phyloP scores from a whole-genome alignment of 495 filamentous ascomycete genomes.

The Penicillium canescens region DNA sequence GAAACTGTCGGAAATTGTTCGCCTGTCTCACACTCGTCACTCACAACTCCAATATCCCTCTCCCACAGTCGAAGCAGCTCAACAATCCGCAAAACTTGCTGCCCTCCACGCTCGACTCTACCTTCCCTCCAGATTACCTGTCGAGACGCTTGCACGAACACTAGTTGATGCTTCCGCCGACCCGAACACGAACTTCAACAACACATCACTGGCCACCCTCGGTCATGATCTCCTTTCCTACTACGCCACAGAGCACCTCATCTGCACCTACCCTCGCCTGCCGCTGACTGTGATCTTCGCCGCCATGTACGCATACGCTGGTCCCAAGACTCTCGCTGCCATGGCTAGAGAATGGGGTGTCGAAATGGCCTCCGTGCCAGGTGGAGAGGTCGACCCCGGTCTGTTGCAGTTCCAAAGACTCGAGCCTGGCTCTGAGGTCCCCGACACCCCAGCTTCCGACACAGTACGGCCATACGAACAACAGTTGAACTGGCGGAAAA shows the following conservation, averaged over 20 bases:
- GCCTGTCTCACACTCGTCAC: conserved; percentile 20
- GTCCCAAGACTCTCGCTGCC: conserved; percentile 64
- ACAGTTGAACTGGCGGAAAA: conserved; percentile 63
- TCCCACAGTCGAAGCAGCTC: conserved; percentile 66
- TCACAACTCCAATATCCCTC: conserved; percentile 55
- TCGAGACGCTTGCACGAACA: conserved; percentile 81
- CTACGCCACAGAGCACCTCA: conserved; percentile 82
- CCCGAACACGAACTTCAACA: conserved; percentile 71
- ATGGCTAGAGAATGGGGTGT: conserved; percentile 87
- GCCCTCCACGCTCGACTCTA: conserved; percentile 90
- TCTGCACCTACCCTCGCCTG: conserved; percentile 85
- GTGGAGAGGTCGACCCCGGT: conserved; percentile 89
- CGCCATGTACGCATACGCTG: conserved; percentile 80
- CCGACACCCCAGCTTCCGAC: conserved; percentile 9
- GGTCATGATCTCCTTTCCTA: conserved; percentile 81
- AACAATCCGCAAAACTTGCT: conserved; percentile 82
- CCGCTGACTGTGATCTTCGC: conserved; percentile 80
- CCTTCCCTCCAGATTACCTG: conserved; percentile 76
- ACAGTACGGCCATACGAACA: conserved; percentile 44
- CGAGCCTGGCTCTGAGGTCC: conserved; percentile 54
- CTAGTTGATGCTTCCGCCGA: conserved; percentile 86
- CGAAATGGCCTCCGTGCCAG: conserved; percentile 77
- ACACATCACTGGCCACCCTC: conserved; percentile 75
- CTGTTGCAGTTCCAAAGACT: conserved; percentile 77
- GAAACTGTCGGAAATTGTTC: conserved; percentile 15